These are phyloP conservation scores for Backusella tuberculispora DNA, from an alignment of 192 early-diverging fungal genomes.

Conservation along the genomic window DNA sequence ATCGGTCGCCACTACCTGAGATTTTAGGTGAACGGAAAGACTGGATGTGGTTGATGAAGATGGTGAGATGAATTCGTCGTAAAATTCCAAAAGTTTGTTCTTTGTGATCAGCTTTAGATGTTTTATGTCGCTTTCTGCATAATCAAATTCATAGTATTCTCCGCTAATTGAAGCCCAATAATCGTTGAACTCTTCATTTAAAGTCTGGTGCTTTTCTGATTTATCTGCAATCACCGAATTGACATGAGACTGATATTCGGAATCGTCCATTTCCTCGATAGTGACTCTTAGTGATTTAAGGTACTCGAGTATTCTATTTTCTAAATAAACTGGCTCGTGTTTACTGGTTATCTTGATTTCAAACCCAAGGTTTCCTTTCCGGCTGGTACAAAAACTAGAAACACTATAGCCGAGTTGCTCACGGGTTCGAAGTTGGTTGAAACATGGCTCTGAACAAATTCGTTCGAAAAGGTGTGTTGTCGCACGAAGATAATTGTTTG, in stretches of 20 bases:
- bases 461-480: slow-evolving; percentile 65
- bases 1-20: slow-evolving; percentile 32
- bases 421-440: slow-evolving; percentile 88
- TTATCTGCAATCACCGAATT: slow-evolving; percentile 63
- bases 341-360: slow-evolving; percentile 84
- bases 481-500: slow-evolving; percentile 54
- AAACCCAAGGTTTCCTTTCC: slow-evolving; percentile 64
- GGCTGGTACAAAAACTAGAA: slow-evolving; percentile 48
- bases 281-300: slow-evolving; percentile 43
- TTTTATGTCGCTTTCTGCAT: slow-evolving; percentile 20
- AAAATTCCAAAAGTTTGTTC: slow-evolving; percentile 58
- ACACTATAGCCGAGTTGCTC: slow-evolving; percentile 78
- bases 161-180: slow-evolving; percentile 71
- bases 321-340: slow-evolving; percentile 71
- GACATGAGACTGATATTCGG: slow-evolving; percentile 68
- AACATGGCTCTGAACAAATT: slow-evolving; percentile 83
- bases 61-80: slow-evolving; percentile 54
- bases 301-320: slow-evolving; percentile 74
- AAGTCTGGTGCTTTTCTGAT: slow-evolving; percentile 76
- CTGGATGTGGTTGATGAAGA: slow-evolving; percentile 47
- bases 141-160: slow-evolving; percentile 61
- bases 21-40: slow-evolving; percentile 49
- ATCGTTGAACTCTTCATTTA: slow-evolving; percentile 67
- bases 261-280: slow-evolving; percentile 61
- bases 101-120: slow-evolving; percentile 49